A percentile compares a stretch with the other conserved stretches of the same genome.
Conservation (phyloP, 2,329 filamentous ascomycete genomes). For the Didymella exigua region DNA sequence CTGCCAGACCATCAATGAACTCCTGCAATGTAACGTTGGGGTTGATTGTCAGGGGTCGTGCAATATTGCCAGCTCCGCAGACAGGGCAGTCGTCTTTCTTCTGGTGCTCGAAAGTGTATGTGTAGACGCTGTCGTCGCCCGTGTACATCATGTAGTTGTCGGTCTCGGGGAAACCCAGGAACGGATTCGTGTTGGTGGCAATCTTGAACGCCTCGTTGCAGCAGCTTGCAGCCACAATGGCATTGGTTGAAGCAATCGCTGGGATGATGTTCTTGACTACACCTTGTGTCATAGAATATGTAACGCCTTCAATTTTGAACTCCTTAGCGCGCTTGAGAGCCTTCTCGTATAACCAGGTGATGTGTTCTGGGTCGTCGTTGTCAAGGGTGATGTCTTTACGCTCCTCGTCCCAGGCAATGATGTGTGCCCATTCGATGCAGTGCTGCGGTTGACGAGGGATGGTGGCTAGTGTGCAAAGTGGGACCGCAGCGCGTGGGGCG, state of each 20-base stretch:
- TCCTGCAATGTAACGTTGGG: slow-evolving; percentile 76
- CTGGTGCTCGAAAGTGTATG: slow-evolving; percentile 94
- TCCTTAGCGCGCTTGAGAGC: slow-evolving; percentile 80
- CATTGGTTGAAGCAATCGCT: slow-evolving; percentile 96
- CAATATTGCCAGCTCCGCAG: slow-evolving; percentile 72
- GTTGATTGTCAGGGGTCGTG: slow-evolving; percentile 75
- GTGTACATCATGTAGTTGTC: slow-evolving; percentile 98
- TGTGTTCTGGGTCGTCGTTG: slow-evolving; percentile 95
- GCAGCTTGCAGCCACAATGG: slow-evolving; percentile 91
- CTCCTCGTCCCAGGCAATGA: slow-evolving; percentile 89
- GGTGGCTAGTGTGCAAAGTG: slow-evolving; percentile 92
- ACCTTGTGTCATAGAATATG: slow-evolving; percentile 93
- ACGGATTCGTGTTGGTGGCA: slow-evolving; percentile 79
- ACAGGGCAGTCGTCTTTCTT: slow-evolving; percentile 95
- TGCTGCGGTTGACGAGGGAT: slow-evolving; percentile 97
- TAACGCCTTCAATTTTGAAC: slow-evolving; percentile 90
- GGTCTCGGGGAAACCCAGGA: slow-evolving; percentile 74
- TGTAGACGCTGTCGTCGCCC: slow-evolving; percentile 93
- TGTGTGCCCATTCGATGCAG: slow-evolving; percentile 98
- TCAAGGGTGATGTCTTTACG: slow-evolving; percentile 79
- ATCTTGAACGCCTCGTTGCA: slow-evolving; percentile 98
- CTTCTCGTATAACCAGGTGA: slow-evolving; percentile 93
- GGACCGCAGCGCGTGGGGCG: slow-evolving; percentile 93
- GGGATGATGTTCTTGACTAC: slow-evolving; percentile 99
- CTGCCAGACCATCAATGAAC: slow-evolving; percentile 81